Conservation (phyloP, 176 grass and related monocot genomes). For the Aegilops tauschii region DNA sequence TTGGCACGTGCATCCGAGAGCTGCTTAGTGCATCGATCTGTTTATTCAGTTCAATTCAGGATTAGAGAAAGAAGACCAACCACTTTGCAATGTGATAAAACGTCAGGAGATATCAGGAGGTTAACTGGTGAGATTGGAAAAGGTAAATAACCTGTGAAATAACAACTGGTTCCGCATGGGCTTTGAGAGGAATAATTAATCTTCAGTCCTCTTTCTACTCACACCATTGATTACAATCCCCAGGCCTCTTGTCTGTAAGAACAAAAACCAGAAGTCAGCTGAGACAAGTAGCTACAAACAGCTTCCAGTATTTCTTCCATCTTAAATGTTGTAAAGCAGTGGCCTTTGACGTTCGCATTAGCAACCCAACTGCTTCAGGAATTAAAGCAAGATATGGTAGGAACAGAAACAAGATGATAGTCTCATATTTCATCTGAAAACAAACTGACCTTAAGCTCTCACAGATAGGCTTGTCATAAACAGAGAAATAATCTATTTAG, state of each 20-base stretch:
- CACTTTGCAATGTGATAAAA: not conserved
- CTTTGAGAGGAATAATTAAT: conserved; percentile 61
- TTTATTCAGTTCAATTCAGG: conserved; percentile 10
- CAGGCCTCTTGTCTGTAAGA: conserved; percentile 64
- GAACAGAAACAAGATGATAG: not conserved
- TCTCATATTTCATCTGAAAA: not conserved
- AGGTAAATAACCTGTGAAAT: conserved; percentile 56
- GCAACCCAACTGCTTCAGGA: not conserved
- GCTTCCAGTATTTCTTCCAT: not conserved
- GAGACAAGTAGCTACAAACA: not conserved
- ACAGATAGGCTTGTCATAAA: conserved; percentile 16
- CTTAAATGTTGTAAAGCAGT: not conserved
- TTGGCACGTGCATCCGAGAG: conserved; percentile 58
- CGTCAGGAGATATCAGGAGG: not conserved
- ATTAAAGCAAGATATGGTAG: conserved; percentile 16
- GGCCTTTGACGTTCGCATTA: not conserved
- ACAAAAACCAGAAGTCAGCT: not conserved
- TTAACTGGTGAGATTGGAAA: not conserved
- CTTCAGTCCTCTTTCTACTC: conserved; percentile 54
- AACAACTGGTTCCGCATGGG: conserved; percentile 67
- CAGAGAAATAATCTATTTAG: not conserved
- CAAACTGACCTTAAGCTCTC: not conserved
- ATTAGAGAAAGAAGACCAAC: conserved; percentile 12
- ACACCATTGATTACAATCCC: conserved; percentile 68
- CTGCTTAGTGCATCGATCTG: conserved; percentile 74